These are phyloP conservation scores for Wickerhamomyces bovis DNA, from an alignment of 805 yeast species.

Conservation along the genomic window DNA sequence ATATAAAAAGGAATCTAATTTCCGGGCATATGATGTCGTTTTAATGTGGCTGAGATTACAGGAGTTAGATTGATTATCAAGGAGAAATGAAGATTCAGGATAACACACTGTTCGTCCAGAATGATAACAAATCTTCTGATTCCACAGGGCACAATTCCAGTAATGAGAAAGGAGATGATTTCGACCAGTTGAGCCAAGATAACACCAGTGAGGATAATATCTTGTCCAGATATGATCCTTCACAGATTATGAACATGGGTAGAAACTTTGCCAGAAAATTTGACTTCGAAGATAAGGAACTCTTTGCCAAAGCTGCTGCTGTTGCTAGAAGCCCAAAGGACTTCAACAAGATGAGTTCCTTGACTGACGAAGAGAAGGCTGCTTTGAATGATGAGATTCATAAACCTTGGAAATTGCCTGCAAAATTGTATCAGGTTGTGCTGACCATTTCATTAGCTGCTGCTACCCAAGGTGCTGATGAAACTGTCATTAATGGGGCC, in stretches of 20 bases:
- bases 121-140: neutral
- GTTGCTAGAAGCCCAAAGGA: slow-evolving; percentile 52
- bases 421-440: slow-evolving; percentile 43
- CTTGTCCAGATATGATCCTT: slow-evolving; percentile 46
- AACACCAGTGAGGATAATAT: slow-evolving; percentile 28
- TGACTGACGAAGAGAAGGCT: slow-evolving; percentile 45
- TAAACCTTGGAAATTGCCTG: slow-evolving; percentile 34
- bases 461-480: slow-evolving; percentile 74
- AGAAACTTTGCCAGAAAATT: slow-evolving; percentile 51
- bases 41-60: no score
- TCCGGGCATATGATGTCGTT: no score
- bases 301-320: slow-evolving; percentile 58
- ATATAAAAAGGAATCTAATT: no score
- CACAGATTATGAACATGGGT: slow-evolving; percentile 61
- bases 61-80: no score
- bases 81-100: neutral
- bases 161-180: neutral
- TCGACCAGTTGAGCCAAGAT: neutral
- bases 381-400: slow-evolving; percentile 38
- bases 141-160: neutral
- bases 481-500: slow-evolving; percentile 66
- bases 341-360: slow-evolving; percentile 50
- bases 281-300: slow-evolving; percentile 37
- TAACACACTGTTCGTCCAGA: neutral
- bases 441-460: slow-evolving; percentile 66